Base-by-base conservation (phyloP, 306 rosid genomes). In the Oxytropis ochrocephala region DNA sequence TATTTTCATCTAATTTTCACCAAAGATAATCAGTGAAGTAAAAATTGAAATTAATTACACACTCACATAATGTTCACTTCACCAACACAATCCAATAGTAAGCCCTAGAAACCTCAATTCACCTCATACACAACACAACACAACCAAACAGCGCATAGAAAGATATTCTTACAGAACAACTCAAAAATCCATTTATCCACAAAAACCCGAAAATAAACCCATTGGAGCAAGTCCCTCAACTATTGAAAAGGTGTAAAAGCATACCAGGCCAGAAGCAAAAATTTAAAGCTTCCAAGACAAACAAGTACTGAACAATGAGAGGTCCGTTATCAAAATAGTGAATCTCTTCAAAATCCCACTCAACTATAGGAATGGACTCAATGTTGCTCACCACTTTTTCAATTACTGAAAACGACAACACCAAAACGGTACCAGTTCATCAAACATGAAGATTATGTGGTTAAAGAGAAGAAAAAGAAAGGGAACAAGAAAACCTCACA, bases 251-350 rank as follows among this genome's bases (percentile, higher is more conserved):
- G 18, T 52, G 2, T 0, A 48, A 7, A 69, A 3, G 3, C 7
- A 14, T 80, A 94, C 98, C 98, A 30, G 97, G 97, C 98, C 97
- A 94, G 81, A 94, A 94, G 81, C 98, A 94, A 79, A 94, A 94
- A 77, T 94, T 94, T 62, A 94, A 46, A 81, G 97, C 92, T 67
- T 94, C 97, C 78, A 90, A 64, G 7, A 94, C 98, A 62, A 94
- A 75, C 63, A 94, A 78, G 80, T 90, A 94, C 82, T 94, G 98
- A 68, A 90, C 96, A 21, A 97, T 88, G 72, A 90, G 90, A 2
- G 97, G 98, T 11, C 97, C 97, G 56, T 90, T 85, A 14, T 90
- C 98, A 53, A 94, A 90, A 59, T 85, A 94, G 76, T 94, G 98
- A 87, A 94, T 94, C 83, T 97, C 98, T 87, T 94, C 98, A 39